phyloP scores from a whole-genome alignment of 2,329 filamentous ascomycete species.

The Nothophoma quercina region DNA sequence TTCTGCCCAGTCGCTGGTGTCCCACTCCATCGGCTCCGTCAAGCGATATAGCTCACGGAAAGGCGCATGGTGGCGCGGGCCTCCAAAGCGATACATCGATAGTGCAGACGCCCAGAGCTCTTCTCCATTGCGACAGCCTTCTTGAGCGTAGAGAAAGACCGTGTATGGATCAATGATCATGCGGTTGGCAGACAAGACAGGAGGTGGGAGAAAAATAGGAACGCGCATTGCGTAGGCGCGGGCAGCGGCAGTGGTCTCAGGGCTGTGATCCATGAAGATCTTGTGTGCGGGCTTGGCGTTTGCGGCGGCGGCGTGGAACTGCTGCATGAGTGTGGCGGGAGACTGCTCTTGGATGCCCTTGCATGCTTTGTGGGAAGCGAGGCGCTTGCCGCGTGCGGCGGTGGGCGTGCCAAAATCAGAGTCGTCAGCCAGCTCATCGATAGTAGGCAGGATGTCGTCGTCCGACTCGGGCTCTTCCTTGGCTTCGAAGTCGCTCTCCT shows the following conservation, averaged over 20 bases:
- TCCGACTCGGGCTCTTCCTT: slow-evolving; percentile 19
- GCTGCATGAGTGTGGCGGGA: slow-evolving; percentile 1
- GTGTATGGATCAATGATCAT: slow-evolving; percentile 26
- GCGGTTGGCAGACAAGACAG: slow-evolving; percentile 25
- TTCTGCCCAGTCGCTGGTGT: slow-evolving; percentile 41
- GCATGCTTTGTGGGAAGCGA: slow-evolving; percentile 22
- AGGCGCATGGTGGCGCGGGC: background rate
- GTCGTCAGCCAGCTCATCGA: slow-evolving; percentile 4
- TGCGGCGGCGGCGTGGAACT: background rate
- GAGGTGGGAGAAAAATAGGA: slow-evolving; percentile 24
- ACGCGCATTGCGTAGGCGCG: slow-evolving; percentile 8
- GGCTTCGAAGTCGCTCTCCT: slow-evolving; percentile 28
- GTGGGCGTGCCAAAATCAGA: slow-evolving; percentile 3
- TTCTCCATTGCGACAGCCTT: slow-evolving; percentile 7
- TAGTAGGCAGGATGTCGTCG: slow-evolving; percentile 9
- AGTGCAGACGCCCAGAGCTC: slow-evolving; percentile 10
- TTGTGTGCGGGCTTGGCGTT: slow-evolving; percentile 1
- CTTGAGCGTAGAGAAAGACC: slow-evolving; percentile 27
- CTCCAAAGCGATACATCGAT: slow-evolving; percentile 14
- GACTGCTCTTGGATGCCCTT: slow-evolving; percentile 17
- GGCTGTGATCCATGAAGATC: background rate
- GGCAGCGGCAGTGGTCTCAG: slow-evolving; percentile 17
- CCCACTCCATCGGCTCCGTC: slow-evolving; percentile 21
- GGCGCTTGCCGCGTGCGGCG: slow-evolving; percentile 6
- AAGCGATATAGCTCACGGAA: slow-evolving; percentile 40